Conservation (phyloP, 2,329 filamentous ascomycete species). For the Venturia nashicola region DNA sequence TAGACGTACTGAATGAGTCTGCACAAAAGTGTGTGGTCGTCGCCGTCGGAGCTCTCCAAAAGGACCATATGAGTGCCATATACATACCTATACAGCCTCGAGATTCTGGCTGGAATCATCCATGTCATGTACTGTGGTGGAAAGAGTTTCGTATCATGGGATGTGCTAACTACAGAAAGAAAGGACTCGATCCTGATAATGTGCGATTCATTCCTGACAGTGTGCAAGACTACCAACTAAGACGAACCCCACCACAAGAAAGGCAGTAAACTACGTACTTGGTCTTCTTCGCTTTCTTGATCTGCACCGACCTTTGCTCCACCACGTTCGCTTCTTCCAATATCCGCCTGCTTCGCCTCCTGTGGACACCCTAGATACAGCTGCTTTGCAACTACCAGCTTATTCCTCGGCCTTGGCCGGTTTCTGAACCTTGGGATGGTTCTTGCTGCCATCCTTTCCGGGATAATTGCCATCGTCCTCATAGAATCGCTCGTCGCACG, state of each 20-base stretch:
- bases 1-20: neutral
- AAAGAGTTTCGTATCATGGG: neutral
- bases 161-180: neutral
- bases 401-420: neutral
- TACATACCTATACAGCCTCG: neutral
- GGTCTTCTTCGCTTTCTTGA: neutral
- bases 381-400: neutral
- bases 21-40: neutral
- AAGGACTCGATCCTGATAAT: neutral
- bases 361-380: too few relatives aligned
- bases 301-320: neutral
- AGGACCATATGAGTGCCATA: neutral
- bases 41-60: neutral
- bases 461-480: neutral
- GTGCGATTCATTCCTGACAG: neutral
- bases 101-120: neutral
- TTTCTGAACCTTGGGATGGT: neutral
- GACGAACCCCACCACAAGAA: neutral
- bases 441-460: neutral
- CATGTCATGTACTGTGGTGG: neutral
- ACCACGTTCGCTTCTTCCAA: neutral
- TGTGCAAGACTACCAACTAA: neutral
- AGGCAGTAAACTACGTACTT: neutral
- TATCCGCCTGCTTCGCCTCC: neutral
- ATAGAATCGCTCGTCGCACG: neutral